Evolutionary conservation across 2,329 filamentous ascomycete species (phyloP).

Genomic region (Whalleya microplaca): DNA sequence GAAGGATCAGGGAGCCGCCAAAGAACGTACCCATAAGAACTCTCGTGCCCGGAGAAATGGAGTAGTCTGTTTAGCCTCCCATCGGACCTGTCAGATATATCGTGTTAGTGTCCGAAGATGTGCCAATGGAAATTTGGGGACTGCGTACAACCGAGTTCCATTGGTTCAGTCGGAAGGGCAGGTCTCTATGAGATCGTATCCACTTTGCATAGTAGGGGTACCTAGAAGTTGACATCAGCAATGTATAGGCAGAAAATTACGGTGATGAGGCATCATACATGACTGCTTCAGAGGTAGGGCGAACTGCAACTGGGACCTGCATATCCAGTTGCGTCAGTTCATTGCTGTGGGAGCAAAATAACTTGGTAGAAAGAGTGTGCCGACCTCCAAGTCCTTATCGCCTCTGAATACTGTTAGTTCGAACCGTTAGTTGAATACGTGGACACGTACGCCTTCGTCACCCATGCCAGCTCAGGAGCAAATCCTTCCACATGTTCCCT

Average conservation of each 20-base stretch:
- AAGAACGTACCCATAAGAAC: conserved; percentile 72
- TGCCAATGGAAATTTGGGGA: neutral
- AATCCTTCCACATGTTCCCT: conserved; percentile 99
- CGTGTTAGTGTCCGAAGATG: neutral
- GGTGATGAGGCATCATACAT: conserved; percentile 25
- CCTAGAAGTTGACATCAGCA: conserved; percentile 43
- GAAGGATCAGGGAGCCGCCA: no score
- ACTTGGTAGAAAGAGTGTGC: neutral
- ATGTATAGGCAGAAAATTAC: neutral
- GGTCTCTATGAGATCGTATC: conserved; percentile 94
- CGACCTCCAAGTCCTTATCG: conserved; percentile 80
- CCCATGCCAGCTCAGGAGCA: conserved; percentile 88
- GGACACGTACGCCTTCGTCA: conserved; percentile 72
- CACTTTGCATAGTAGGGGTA: conserved; percentile 43
- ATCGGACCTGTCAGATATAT: conserved; percentile 62
- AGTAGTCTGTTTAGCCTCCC: conserved; percentile 95
- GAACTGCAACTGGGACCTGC: conserved; percentile 66
- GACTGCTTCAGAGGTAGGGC: conserved; percentile 67
- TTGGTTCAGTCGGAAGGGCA: conserved; percentile 93
- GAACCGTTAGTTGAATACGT: conserved; percentile 18
- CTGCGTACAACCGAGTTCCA: conserved; percentile 77
- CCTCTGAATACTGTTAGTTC: conserved; percentile 58
- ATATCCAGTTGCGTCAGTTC: neutral
- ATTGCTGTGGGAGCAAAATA: neutral
- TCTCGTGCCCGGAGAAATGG: conserved; percentile 90